Evolutionary conservation across 2,329 filamentous ascomycete genomes (phyloP).

Genomic region (Fusarium equiseti): DNA sequence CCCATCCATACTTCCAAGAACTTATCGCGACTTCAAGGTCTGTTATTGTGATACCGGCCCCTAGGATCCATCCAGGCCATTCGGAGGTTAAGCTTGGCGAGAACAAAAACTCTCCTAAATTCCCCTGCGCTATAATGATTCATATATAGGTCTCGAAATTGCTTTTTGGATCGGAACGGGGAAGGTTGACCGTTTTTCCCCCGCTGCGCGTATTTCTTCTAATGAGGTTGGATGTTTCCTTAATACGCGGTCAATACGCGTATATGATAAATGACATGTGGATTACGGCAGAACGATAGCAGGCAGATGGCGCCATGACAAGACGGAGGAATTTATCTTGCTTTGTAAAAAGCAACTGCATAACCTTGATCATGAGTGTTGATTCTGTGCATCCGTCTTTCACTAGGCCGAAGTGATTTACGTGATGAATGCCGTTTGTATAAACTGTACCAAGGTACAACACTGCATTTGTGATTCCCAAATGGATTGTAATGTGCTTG

Average conservation of each 20-base stretch:
- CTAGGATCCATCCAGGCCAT: not conserved
- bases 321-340: not conserved
- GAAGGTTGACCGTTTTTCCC: rapidly evolving
- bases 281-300: rapidly evolving
- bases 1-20: not conserved
- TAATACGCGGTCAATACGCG: not conserved
- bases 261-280: not conserved
- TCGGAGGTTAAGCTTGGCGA: not conserved
- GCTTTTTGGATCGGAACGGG: not conserved
- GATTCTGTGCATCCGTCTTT: too few relatives aligned
- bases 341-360: not conserved
- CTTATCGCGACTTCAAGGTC: not conserved
- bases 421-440: too few relatives aligned
- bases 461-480: too few relatives aligned
- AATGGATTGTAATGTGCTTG: too few relatives aligned
- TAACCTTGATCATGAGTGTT: too few relatives aligned
- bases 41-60: not conserved
- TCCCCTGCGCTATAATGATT: not conserved
- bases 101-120: not conserved
- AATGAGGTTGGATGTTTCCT: not conserved
- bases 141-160: not conserved
- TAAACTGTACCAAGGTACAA: too few relatives aligned
- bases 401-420: too few relatives aligned
- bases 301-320: not conserved
- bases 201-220: not conserved